Conservation (phyloP, 164 flowering plant genomes). For the Macadamia tetraphylla region DNA sequence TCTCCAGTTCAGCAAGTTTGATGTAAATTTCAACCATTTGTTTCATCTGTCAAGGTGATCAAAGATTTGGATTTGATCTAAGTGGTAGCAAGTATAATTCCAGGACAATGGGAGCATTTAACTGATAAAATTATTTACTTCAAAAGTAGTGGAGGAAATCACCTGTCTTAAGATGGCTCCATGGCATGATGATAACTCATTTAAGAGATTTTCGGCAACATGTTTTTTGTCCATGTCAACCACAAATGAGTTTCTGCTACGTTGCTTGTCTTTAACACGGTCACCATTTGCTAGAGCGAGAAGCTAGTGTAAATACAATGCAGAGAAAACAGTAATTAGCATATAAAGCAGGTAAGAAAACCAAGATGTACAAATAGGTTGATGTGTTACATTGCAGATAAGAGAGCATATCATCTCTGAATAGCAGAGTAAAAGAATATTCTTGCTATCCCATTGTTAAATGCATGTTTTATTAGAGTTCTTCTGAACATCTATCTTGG, state of each 20-base stretch:
- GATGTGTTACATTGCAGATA: background rate
- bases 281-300: constrained; percentile 97
- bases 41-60: constrained; percentile 51
- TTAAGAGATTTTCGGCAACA: constrained; percentile 80
- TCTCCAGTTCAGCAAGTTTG: constrained; percentile 93
- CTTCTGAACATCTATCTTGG: background rate
- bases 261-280: constrained; percentile 93
- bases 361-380: background rate
- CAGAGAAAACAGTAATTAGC: background rate
- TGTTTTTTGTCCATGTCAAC: constrained; percentile 90
- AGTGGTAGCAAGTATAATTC: background rate
- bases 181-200: constrained; percentile 65
- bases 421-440: background rate
- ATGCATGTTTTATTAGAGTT: background rate
- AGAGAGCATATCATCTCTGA: too few relatives aligned
- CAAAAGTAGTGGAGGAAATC: constrained; percentile 4
- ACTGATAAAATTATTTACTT: background rate
- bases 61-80: background rate
- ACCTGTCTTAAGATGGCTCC: constrained; percentile 77
- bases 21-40: constrained; percentile 97
- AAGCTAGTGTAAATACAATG: constrained; percentile 40
- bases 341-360: background rate
- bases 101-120: background rate
- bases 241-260: constrained; percentile 88
- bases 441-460: background rate